phyloP scores from a whole-genome alignment of 1,139 yeast species.

The Saccharomyces hybrid region DNA sequence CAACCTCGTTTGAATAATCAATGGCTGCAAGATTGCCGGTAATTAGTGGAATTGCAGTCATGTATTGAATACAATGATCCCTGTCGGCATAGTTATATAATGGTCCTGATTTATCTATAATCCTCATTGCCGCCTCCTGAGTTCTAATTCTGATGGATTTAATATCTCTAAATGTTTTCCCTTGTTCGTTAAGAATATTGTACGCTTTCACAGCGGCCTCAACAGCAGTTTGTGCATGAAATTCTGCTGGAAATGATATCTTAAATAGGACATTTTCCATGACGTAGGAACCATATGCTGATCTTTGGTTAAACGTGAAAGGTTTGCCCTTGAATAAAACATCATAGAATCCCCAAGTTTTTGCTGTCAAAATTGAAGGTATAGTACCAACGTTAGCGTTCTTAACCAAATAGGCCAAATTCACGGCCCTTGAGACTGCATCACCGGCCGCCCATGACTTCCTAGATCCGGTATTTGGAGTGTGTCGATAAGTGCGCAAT shows the following conservation, averaged over 20 bases:
- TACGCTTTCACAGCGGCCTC: slow-evolving; percentile 47
- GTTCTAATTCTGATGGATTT: slow-evolving; percentile 44
- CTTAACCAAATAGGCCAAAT: slow-evolving; percentile 45
- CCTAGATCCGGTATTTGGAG: slow-evolving; percentile 55
- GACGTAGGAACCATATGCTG: slow-evolving; percentile 46
- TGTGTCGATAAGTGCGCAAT: slow-evolving; percentile 52
- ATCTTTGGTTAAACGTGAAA: slow-evolving; percentile 43
- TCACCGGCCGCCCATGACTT: slow-evolving; percentile 65
- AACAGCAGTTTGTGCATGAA: slow-evolving; percentile 62
- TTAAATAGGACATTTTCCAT: slow-evolving; percentile 56
- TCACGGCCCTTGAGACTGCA: slow-evolving; percentile 52
- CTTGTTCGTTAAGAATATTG: slow-evolving; percentile 33
- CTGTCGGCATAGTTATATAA: slow-evolving; percentile 55
- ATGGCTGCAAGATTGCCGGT: slow-evolving; percentile 50
- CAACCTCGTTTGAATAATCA: slow-evolving; percentile 46
- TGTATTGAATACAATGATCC: slow-evolving; percentile 56
- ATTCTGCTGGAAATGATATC: slow-evolving; percentile 59
- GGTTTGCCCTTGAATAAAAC: slow-evolving; percentile 47
- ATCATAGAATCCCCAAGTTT: slow-evolving; percentile 56
- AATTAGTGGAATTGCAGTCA: slow-evolving; percentile 50
- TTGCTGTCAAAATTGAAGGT: slow-evolving; percentile 50
- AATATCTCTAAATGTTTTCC: slow-evolving; percentile 43
- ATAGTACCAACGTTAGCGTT: slow-evolving; percentile 45
- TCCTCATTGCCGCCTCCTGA: slow-evolving; percentile 53
- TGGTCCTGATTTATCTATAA: slow-evolving; percentile 52